Base-by-base conservation (phyloP, 2,329 filamentous ascomycete genomes). In the Chrysoporthe deuterocubensis region DNA sequence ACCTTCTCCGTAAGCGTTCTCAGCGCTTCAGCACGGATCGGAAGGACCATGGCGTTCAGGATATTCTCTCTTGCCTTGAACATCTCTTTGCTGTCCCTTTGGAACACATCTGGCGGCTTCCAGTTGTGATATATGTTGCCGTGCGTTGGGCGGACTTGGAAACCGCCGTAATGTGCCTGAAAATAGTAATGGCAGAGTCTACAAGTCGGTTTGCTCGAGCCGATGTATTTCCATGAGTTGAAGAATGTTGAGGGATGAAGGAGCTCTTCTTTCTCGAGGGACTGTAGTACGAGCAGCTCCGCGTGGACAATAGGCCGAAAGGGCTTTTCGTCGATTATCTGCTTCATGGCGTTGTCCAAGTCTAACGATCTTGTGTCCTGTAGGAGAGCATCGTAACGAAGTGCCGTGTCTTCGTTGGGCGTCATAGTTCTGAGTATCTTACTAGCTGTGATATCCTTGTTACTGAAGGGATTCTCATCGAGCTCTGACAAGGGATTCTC, bases 151-250 rank as follows among this genome's bases (percentile, higher is more conserved):
- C 72, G 66, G n/a, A 64, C 57, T 14, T 61, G 44, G 16, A 74
- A 66, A 4, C 59, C 60, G 3, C 67, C 54, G 1, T 37, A 21
- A 7, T 71, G 68, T 1, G n/a, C 60, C 32, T 69, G 63, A 21
- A 75, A 70, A 52, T 72, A 75, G 57, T 71, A 71, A 26, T 69
- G 44, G 48, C 73, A 75, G 1, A 75, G 66, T 16, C 57, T 60
- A 56, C 73, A 75, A 0, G 71, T 71, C 1, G 72, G 73, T 60
- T 75, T 75, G 71, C 73, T 74, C 16, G 61, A 62, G 11, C 73
- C 73, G 34, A 75, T 73, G 62, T 72, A 75, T 21, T 67, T 70
- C 68, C 70, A 72, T 0, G 54, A 61, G 42, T 67, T 63, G 68
- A 72, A 75, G 67, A 75, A 75, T 3, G 58, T 18, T 2, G 62